Percentiles rank a stretch among this genome's conserved stretches.
phyloP scores from a whole-genome alignment of 2,329 filamentous ascomycete species.

The Ophiostoma fasciatum region DNA sequence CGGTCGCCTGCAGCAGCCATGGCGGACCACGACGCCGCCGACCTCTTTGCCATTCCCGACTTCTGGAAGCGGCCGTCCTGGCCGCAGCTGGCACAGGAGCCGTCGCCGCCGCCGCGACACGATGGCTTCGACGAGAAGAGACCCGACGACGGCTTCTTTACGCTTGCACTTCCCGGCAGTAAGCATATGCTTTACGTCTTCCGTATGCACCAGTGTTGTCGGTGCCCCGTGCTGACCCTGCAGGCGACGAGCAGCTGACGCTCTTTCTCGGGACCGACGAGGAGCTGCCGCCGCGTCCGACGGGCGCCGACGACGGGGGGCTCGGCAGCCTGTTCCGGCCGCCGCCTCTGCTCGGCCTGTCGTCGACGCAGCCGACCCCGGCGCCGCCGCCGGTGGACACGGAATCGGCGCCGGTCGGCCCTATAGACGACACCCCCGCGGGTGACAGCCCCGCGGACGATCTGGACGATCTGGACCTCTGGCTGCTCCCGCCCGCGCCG shows the following conservation, averaged over 20 bases:
- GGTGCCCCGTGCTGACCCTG: background rate
- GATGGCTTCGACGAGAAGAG: too few relatives aligned
- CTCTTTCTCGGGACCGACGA: slow-evolving; percentile 10
- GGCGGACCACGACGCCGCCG: slow-evolving; percentile 20
- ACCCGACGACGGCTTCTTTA: too few relatives aligned
- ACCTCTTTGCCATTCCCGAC: slow-evolving; percentile 50
- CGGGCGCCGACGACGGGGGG: background rate
- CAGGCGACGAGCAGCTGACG: slow-evolving; percentile 1
- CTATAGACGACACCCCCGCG: background rate
- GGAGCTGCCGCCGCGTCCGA: background rate
- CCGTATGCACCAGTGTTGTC: background rate
- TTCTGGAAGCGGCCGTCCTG: slow-evolving; percentile 42
- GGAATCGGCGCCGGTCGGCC: too few relatives aligned
- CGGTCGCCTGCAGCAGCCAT: slow-evolving; percentile 2
- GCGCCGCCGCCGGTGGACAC: too few relatives aligned
- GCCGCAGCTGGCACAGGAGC: slow-evolving; percentile 23
- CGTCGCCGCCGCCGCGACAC: too few relatives aligned
- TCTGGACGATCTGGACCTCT: too few relatives aligned
- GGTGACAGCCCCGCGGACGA: background rate
- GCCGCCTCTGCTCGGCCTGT: slow-evolving; percentile 17
- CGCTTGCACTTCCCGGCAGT: slow-evolving; percentile 22
- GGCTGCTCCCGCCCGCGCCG: slow-evolving; percentile 26
- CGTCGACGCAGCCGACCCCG: background rate
- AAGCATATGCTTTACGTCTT: slow-evolving; percentile 16
- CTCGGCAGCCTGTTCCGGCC: slow-evolving; percentile 30